phyloP scores from a whole-genome alignment of 2,329 filamentous ascomycete species.

The Claviceps arundinis region DNA sequence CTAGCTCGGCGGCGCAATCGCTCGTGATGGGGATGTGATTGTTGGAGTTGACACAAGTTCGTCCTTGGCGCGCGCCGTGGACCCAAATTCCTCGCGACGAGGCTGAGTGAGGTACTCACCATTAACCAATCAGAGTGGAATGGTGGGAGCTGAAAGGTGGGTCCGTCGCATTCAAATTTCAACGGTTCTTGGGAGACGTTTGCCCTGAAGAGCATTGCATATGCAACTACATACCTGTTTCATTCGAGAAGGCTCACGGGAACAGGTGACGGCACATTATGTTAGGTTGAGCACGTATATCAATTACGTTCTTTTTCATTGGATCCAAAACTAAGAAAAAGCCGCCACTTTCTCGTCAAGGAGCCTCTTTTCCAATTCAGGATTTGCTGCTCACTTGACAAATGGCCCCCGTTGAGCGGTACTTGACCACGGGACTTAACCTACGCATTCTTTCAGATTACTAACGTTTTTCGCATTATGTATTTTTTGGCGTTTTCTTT shows the following conservation, averaged over 20 bases:
- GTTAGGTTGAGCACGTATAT: not conserved
- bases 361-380: not conserved
- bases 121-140: slow-evolving; percentile 14
- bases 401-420: not conserved
- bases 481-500: not conserved
- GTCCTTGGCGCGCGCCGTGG: slow-evolving; percentile 6
- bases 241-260: not conserved
- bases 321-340: not conserved
- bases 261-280: not conserved
- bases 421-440: not conserved
- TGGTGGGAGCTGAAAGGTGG: not conserved
- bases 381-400: not conserved
- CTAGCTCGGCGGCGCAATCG: slow-evolving; percentile 6
- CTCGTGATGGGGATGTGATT: slow-evolving; percentile 6
- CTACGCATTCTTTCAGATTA: not conserved
- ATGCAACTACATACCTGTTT: not conserved
- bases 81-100: slow-evolving; percentile 26
- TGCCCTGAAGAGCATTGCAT: too few relatives aligned
- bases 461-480: not conserved
- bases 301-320: not conserved
- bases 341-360: not conserved
- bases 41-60: slow-evolving; percentile 6
- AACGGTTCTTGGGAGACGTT: too few relatives aligned
- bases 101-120: slow-evolving; percentile 10
- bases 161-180: not conserved